These are phyloP conservation scores for Fusarium subglutinans DNA, from an alignment of 2,329 filamentous ascomycete species.

Conservation along the genomic window DNA sequence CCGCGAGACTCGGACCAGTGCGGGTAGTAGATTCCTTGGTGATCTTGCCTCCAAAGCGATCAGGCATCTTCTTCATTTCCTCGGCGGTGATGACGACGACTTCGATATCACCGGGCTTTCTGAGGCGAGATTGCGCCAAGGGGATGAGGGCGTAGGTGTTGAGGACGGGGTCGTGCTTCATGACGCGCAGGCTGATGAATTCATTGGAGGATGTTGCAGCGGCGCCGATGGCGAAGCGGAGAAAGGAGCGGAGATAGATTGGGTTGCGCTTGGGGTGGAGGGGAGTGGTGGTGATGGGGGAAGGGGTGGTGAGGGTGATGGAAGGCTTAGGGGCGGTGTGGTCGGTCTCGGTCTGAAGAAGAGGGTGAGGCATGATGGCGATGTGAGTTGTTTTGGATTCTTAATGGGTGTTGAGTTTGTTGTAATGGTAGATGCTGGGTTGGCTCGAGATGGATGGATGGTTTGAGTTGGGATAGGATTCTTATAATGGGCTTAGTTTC, in stretches of 20 bases:
- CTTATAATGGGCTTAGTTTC: fast-evolving
- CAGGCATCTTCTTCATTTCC: background rate
- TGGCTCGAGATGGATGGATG: no score
- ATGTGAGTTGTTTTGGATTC: fast-evolving
- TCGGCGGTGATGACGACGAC: background rate
- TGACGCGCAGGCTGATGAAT: background rate
- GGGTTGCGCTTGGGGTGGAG: background rate
- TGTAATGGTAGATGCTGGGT: background rate
- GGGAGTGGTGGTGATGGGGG: background rate
- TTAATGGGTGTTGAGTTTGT: background rate
- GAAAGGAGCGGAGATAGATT: background rate
- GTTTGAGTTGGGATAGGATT: fast-evolving
- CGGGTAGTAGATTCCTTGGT: background rate
- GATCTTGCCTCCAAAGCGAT: background rate
- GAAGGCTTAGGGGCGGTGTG: background rate
- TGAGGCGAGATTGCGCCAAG: fast-evolving
- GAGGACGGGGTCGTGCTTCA: background rate
- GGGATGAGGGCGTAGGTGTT: background rate
- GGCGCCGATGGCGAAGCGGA: background rate
- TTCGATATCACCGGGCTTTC: background rate
- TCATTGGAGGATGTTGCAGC: background rate
- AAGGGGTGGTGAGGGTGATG: no score
- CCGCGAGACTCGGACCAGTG: fast-evolving
- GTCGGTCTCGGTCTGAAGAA: background rate
- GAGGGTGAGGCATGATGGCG: background rate